Evolutionary conservation across 2,329 filamentous ascomycete genomes (phyloP), one percentile per base, ranked within the genome.

Genomic region (Phyllosticta citribraziliensis): DNA sequence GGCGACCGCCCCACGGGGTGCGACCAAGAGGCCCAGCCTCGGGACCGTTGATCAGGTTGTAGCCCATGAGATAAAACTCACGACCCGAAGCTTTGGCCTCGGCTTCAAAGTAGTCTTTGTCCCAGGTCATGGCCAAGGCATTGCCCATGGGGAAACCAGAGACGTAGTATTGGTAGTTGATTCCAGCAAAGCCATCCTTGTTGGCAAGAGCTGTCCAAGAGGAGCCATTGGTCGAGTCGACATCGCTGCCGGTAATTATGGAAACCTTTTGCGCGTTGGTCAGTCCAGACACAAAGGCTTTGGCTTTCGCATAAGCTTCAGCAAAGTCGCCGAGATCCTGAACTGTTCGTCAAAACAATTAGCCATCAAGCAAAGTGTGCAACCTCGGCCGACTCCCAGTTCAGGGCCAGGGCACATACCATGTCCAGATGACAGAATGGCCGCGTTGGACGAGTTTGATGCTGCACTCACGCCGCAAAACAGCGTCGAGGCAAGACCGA

Each of bases 51-150:
- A 67, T 64, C 9, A 65, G 59, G 17, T 66, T 65, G 51, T 65
- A 65, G 5, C 66, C 66, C 64, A 65, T 64, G 9, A 62, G 24
- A 24, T 67, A 66, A 60, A 67, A 66, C 33, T 67, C 66, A 12
- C 56, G 57, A 4, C 66, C 66, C 50, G 56, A 12, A 10, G 66
- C 66, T 24, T 62, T 64, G 5, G 63, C 64, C 54, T 67, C 63
- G 5, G 62, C 62, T 33, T 67, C 57, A 30, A 63, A 58, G 47
- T 66, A 63, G 24, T 64, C 61, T 11, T 61, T 59, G 50, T 65
- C 61, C 66, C 66, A 67, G 8, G 66, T 67, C 66, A 67, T 67
- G 14, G 65, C 65, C n/a, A 67, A 52, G 20, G 66, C 66, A 11
- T 63, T 63, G 52, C 62, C 64, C 60, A 67, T 65, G 4, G 63